Evolutionary conservation across 2,329 filamentous ascomycete species (phyloP).

Genomic region (Colletotrichum musicola): DNA sequence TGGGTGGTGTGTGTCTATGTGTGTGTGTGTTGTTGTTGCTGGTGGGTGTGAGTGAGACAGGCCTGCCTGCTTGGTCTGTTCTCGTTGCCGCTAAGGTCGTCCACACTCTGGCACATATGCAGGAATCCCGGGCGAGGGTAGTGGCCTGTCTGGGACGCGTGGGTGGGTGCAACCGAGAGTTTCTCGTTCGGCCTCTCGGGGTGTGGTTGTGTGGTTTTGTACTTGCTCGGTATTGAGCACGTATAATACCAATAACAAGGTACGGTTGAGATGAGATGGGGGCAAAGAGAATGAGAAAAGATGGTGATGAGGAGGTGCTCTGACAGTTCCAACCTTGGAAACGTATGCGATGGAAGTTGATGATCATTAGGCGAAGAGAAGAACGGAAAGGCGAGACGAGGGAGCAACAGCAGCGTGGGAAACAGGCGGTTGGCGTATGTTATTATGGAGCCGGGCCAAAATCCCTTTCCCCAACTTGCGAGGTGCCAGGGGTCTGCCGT

Average conservation of each 20-base stretch:
- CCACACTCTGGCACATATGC: slow-evolving; percentile 21
- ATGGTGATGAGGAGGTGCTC: not conserved
- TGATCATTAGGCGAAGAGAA: slow-evolving; percentile 9
- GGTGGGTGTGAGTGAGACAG: slow-evolving; percentile 19
- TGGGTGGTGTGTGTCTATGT: slow-evolving; percentile 3
- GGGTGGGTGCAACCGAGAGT: slow-evolving; percentile 13
- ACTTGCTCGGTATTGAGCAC: not conserved
- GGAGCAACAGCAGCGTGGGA: not conserved
- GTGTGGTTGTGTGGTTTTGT: not conserved
- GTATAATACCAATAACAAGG: not conserved
- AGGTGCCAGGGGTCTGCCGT: slow-evolving; percentile 11
- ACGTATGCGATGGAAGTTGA: slow-evolving; percentile 1
- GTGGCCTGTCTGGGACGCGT: slow-evolving; percentile 21
- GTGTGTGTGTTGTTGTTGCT: slow-evolving; percentile 15
- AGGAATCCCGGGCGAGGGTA: slow-evolving; percentile 26
- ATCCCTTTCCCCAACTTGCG: slow-evolving; percentile 10
- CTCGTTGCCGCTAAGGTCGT: slow-evolving; percentile 29
- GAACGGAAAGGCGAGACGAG: not conserved
- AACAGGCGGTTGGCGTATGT: not conserved
- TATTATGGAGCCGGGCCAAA: slow-evolving; percentile 7
- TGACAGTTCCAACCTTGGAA: slow-evolving; percentile 1
- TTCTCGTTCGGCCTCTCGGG: slow-evolving; percentile 8
- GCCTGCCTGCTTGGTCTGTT: slow-evolving; percentile 14
- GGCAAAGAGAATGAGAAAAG: no score
- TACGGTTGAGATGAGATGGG: slow-evolving; percentile 2